A percentile compares a stretch with the other conserved stretches of the same genome.
Conservation (phyloP, 106 monocot species). For the Alisma plantagoaquatica region DNA sequence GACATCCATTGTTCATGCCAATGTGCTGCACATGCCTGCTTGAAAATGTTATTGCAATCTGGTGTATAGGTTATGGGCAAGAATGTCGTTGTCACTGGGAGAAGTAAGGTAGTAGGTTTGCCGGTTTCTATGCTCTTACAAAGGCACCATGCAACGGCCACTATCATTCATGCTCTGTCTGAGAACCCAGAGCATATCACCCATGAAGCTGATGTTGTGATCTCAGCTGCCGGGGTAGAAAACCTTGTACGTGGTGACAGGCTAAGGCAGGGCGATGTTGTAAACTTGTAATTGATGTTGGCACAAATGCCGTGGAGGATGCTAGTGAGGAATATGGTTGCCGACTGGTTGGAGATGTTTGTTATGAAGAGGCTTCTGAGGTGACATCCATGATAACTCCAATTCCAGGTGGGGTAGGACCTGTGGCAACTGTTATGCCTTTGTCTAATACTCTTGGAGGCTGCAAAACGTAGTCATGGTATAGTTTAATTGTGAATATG, state of each 20-base stretch:
- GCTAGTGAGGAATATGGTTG: constrained; percentile 61
- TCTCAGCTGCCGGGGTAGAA: constrained; percentile 86
- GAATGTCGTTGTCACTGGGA: constrained; percentile 61
- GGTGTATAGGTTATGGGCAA: constrained; percentile 66
- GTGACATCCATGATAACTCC: constrained; percentile 84
- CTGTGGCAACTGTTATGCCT: constrained; percentile 88
- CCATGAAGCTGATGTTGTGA: constrained; percentile 69
- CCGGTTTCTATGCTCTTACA: constrained; percentile 78
- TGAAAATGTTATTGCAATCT: constrained; percentile 53
- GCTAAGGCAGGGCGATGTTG: constrained; percentile 71
- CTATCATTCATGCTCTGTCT: constrained; percentile 69
- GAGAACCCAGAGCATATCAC: constrained; percentile 73
- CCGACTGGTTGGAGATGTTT: constrained; percentile 74
- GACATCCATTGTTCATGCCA: constrained; percentile 82
- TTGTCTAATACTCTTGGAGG: constrained; percentile 68
- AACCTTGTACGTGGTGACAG: constrained; percentile 69
- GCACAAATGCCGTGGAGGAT: constrained; percentile 92
- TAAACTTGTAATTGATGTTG: constrained; percentile 95
- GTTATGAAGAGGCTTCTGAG: constrained; percentile 77
- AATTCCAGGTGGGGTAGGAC: constrained; percentile 93
- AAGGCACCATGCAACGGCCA: constrained; percentile 98
- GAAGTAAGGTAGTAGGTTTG: constrained; percentile 84
- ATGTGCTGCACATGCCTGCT: constrained; percentile 88
- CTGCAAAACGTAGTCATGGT: constrained; percentile 44
- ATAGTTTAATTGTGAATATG: no score